Percentiles rank a stretch among this genome's conserved stretches.
phyloP scores from a whole-genome alignment of 1,284 basidiomycete genomes.

The Irpex rosettiformis region DNA sequence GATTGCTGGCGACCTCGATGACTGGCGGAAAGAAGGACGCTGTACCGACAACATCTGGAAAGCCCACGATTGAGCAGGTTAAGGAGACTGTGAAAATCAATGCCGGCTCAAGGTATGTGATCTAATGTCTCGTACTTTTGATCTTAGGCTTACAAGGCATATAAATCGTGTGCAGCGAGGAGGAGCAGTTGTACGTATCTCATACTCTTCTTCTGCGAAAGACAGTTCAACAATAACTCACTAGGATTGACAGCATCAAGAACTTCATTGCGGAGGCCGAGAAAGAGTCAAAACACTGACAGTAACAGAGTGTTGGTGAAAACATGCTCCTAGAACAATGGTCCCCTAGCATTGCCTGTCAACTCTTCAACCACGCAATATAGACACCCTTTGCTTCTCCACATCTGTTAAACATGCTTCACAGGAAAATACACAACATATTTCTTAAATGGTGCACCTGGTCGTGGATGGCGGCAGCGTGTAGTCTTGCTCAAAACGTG shows the following conservation, averaged over 20 bases:
- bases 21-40: slow-evolving; percentile 48
- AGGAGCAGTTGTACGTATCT: slow-evolving; percentile 66
- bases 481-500: too few species aligned
- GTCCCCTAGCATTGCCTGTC: neutral
- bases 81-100: slow-evolving; percentile 60
- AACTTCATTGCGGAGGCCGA: slow-evolving; percentile 77
- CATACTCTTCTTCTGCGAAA: slow-evolving; percentile 7
- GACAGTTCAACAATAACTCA: slow-evolving; percentile 33
- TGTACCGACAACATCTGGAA: slow-evolving; percentile 28
- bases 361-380: neutral
- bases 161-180: slow-evolving; percentile 52
- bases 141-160: too few species aligned
- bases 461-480: too few species aligned
- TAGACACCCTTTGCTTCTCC: neutral
- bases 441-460: too few species aligned
- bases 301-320: neutral
- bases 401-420: neutral
- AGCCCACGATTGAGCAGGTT: slow-evolving; percentile 46
- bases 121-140: slow-evolving; percentile 10
- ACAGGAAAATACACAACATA: neutral
- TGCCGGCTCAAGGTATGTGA: slow-evolving; percentile 63
- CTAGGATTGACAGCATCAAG: slow-evolving; percentile 62
- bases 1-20: slow-evolving; percentile 37
- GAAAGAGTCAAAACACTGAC: slow-evolving; percentile 46
- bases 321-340: neutral